Evolutionary conservation across 2,329 filamentous ascomycete genomes (phyloP).

Genomic region (Leptographium galeiforme): DNA sequence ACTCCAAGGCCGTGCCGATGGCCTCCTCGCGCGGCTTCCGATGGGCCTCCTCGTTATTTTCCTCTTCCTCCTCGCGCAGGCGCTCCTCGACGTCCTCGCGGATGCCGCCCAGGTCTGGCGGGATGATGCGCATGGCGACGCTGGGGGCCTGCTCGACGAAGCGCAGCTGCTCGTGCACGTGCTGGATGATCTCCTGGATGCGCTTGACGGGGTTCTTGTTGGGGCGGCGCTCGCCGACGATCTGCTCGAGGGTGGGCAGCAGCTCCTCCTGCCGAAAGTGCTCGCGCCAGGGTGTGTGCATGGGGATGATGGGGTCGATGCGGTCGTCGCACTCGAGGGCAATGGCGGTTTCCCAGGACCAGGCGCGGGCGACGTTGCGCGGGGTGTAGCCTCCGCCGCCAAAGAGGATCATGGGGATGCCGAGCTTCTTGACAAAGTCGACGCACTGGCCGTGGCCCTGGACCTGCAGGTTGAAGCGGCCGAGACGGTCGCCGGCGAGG

Average conservation of each 20-base stretch:
- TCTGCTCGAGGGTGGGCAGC: constrained; percentile 72
- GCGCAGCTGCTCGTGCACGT: constrained; percentile 71
- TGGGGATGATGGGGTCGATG: constrained; percentile 60
- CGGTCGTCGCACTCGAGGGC: constrained; percentile 62
- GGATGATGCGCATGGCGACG: constrained; percentile 71
- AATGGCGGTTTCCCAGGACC: constrained; percentile 92
- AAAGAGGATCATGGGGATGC: constrained; percentile 74
- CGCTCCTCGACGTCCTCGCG: constrained; percentile 56
- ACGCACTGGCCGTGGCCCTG: constrained; percentile 88
- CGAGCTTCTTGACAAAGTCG: constrained; percentile 69
- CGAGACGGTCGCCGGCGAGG: constrained; percentile 81
- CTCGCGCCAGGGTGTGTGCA: constrained; percentile 70
- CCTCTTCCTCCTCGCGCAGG: constrained; percentile 50
- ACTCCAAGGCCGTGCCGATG: constrained; percentile 43
- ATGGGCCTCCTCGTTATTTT: constrained; percentile 39
- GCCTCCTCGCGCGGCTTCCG: constrained; percentile 43
- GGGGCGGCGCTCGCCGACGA: constrained; percentile 51
- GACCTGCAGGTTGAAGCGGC: constrained; percentile 93
- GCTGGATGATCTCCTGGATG: constrained; percentile 60
- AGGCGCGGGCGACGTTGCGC: constrained; percentile 87
- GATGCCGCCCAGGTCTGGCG: constrained; percentile 57
- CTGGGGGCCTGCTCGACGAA: constrained; percentile 79
- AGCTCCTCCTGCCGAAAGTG: constrained; percentile 82
- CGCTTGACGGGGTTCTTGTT: constrained; percentile 73
- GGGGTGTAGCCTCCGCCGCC: constrained; percentile 95